Evolutionary conservation across 768 basidiomycete species (phyloP).

Genomic region (Trichaptum fuscoviolaceum): DNA sequence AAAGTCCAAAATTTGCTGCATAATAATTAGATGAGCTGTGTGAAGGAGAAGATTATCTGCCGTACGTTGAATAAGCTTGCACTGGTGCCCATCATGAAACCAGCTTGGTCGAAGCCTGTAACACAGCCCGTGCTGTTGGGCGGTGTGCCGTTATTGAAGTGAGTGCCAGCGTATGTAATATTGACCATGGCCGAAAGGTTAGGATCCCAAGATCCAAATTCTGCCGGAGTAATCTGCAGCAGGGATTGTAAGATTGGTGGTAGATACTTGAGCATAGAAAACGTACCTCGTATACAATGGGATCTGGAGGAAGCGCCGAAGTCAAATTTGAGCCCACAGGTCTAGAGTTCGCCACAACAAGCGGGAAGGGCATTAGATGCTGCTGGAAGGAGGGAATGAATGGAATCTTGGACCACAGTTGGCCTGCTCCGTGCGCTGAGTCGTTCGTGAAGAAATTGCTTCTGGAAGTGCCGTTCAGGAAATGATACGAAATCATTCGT

Average conservation of each 20-base stretch:
- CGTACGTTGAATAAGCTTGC: constrained; percentile 62
- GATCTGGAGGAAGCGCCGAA: constrained; percentile 31
- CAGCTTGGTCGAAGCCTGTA: constrained; percentile 67
- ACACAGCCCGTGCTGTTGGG: constrained; percentile 56
- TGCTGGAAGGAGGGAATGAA: constrained; percentile 45
- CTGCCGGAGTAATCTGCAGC: constrained; percentile 51
- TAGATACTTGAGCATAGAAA: constrained; percentile 11
- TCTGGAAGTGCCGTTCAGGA: constrained; percentile 58
- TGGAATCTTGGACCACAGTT: constrained; percentile 59
- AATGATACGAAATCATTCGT: constrained; percentile 67
- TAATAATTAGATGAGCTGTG: background rate
- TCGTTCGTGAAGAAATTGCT: constrained; percentile 56
- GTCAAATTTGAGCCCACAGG: constrained; percentile 41
- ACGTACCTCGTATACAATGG: constrained; percentile 56
- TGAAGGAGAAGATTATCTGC: background rate
- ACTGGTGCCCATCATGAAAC: constrained; percentile 72
- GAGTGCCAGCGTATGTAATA: constrained; percentile 58
- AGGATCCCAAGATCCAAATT: constrained; percentile 73
- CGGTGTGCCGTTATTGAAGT: constrained; percentile 51
- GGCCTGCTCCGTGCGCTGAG: constrained; percentile 64
- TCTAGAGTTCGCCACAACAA: constrained; percentile 54
- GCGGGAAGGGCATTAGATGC: constrained; percentile 56
- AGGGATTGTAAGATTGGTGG: background rate
- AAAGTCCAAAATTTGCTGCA: constrained; percentile 46
- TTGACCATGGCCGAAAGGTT: constrained; percentile 65